phyloP scores from a whole-genome alignment of 164 flowering plant genomes.

The Chimonanthus praecox region DNA sequence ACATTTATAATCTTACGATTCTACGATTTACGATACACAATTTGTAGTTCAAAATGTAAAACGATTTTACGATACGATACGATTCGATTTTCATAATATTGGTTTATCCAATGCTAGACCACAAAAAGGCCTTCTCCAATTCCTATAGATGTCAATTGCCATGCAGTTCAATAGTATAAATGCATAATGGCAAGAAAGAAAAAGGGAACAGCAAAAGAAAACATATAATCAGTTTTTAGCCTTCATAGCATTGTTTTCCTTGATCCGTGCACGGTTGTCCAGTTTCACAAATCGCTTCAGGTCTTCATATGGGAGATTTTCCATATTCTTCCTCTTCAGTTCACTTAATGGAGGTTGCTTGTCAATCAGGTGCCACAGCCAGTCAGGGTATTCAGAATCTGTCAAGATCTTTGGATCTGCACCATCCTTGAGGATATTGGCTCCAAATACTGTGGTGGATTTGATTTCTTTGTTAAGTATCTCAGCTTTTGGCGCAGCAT shows the following conservation, averaged over 20 bases:
- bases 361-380: slow-evolving; percentile 78
- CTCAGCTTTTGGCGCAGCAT: slow-evolving; percentile 58
- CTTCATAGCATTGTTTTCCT: slow-evolving; percentile 62
- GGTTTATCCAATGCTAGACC: neutral
- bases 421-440: slow-evolving; percentile 82
- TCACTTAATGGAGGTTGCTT: slow-evolving; percentile 76
- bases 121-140: neutral
- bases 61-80: too few species aligned
- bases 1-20: too few species aligned
- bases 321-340: slow-evolving; percentile 56
- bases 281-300: slow-evolving; percentile 82
- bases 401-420: slow-evolving; percentile 69
- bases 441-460: slow-evolving; percentile 69
- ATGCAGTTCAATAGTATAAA: neutral
- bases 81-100: too few species aligned
- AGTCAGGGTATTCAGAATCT: slow-evolving; percentile 86
- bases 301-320: slow-evolving; percentile 66
- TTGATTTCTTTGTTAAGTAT: slow-evolving; percentile 69
- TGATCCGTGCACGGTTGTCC: slow-evolving; percentile 79
- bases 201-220: neutral
- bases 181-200: neutral
- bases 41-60: too few species aligned
- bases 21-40: too few species aligned
- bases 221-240: slow-evolving; percentile 56
- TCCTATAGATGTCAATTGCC: neutral